phyloP scores from a whole-genome alignment of 495 filamentous ascomycete genomes.

The Trichoderma erinaceum region DNA sequence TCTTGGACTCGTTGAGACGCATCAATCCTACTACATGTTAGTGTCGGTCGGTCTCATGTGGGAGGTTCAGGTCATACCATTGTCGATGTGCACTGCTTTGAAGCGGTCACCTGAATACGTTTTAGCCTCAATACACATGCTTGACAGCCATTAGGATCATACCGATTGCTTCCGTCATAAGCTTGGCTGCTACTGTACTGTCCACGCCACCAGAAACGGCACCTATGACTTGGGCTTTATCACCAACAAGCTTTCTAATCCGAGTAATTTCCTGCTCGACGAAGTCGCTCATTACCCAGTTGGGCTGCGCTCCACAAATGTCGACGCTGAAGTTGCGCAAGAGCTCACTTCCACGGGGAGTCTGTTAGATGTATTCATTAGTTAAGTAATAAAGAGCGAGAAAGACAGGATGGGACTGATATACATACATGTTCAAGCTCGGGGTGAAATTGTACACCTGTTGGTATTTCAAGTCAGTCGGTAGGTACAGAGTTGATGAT shows the following conservation, averaged over 20 bases:
- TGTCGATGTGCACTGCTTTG: constrained; percentile 84
- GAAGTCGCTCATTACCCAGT: constrained; percentile 83
- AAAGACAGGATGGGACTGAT: background rate
- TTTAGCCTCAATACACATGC: constrained; percentile 8
- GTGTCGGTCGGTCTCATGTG: background rate
- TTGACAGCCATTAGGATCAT: background rate
- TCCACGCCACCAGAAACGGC: constrained; percentile 90
- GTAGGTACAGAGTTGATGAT: no score
- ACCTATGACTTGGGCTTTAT: constrained; percentile 68
- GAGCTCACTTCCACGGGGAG: constrained; percentile 55
- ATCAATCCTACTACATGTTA: constrained; percentile 53
- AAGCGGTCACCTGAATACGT: constrained; percentile 57
- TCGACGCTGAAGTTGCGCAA: constrained; percentile 74
- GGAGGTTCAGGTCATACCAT: constrained; percentile 28
- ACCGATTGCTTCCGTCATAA: constrained; percentile 51
- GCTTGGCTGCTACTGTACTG: constrained; percentile 77
- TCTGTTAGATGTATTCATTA: constrained; percentile 49
- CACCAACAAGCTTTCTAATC: constrained; percentile 71
- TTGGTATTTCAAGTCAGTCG: background rate
- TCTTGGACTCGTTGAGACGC: constrained; percentile 75
- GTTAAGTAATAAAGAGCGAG: background rate
- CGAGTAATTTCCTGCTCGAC: constrained; percentile 68
- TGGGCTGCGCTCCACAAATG: constrained; percentile 65
- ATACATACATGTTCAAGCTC: constrained; percentile 59
- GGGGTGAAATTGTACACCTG: constrained; percentile 72